These are phyloP conservation scores for Porogramme epimiltina DNA, from an alignment of 1,284 basidiomycete species.

Conservation along the genomic window DNA sequence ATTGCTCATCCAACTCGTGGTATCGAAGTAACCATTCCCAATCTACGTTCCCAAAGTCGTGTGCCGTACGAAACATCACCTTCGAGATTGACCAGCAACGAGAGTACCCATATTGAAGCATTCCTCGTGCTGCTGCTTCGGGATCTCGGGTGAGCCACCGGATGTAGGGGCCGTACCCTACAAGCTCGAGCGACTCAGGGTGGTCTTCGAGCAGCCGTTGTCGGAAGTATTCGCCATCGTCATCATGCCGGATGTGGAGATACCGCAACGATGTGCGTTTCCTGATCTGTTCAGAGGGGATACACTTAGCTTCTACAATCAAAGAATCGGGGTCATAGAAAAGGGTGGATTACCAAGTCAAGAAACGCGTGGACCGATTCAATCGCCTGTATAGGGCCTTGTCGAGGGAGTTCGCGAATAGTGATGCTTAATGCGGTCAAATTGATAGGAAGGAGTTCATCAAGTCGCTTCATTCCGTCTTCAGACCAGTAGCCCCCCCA, in stretches of 20 bases:
- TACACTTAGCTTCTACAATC: too few species aligned
- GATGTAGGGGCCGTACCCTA: slow-evolving; percentile 8
- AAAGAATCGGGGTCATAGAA: too few species aligned
- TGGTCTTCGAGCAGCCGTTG: slow-evolving; percentile 6
- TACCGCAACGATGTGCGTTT: background rate
- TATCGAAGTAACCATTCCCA: slow-evolving; percentile 5
- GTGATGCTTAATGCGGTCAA: too few species aligned
- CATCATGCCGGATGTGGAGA: background rate
- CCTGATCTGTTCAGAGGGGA: slow-evolving; percentile 1
- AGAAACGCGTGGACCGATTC: too few species aligned
- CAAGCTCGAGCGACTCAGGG: slow-evolving; percentile 4
- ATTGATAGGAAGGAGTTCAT: too few species aligned
- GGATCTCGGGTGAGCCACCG: background rate
- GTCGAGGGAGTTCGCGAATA: too few species aligned
- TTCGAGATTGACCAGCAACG: background rate
- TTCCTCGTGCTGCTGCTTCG: background rate
- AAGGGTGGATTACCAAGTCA: too few species aligned
- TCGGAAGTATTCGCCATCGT: background rate
- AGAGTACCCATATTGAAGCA: background rate
- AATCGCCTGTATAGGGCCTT: too few species aligned
- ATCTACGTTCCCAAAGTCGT: background rate
- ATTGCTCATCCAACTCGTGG: background rate
- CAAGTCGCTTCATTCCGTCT: too few species aligned
- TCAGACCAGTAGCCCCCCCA: too few species aligned
- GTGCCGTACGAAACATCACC: background rate